A percentile compares a stretch with the other conserved stretches of the same genome.
Evolutionary conservation across 1,284 basidiomycete species (phyloP).

Genomic region (Sporisorium sorghi): DNA sequence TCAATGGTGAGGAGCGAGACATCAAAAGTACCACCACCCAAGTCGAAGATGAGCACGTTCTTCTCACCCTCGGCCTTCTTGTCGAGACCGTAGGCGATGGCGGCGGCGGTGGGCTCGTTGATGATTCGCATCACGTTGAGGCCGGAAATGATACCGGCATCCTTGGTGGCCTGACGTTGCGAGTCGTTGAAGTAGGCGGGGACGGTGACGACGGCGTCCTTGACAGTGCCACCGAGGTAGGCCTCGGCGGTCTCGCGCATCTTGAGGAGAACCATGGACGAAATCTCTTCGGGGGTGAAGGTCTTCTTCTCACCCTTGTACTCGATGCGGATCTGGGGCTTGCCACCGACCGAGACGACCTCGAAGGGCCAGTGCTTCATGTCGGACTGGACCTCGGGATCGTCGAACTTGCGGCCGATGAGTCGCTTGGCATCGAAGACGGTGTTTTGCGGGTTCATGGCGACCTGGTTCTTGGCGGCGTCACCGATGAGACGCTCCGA

Average conservation of each 20-base stretch:
- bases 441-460: conserved; percentile 72
- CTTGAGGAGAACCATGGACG: conserved; percentile 95
- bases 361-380: conserved; percentile 96
- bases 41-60: conserved; percentile 96
- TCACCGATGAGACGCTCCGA: conserved; percentile 93
- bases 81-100: conserved; percentile 90
- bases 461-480: conserved; percentile 91
- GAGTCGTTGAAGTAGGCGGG: conserved; percentile 99
- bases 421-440: conserved; percentile 90
- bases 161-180: conserved; percentile 94
- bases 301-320: conserved; percentile 92
- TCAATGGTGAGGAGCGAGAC: conserved; percentile 97
- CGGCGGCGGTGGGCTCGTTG: conserved; percentile 94
- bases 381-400: conserved; percentile 91
- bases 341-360: conserved; percentile 81
- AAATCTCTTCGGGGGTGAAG: conserved; percentile 96
- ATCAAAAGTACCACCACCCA: conserved; percentile 99
- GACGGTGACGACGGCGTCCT: conserved; percentile 87
- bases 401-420: conserved; percentile 85
- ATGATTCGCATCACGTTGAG: conserved; percentile 95
- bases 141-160: conserved; percentile 88
- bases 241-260: conserved; percentile 99
- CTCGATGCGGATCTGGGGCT: conserved; percentile 88
- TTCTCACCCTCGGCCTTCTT: conserved; percentile 88
- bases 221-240: conserved; percentile 85